Evolutionary conservation across 192 early-diverging fungal species (phyloP), one percentile per base, ranked within the genome.

Genomic region (Backusella morwellensis): DNA sequence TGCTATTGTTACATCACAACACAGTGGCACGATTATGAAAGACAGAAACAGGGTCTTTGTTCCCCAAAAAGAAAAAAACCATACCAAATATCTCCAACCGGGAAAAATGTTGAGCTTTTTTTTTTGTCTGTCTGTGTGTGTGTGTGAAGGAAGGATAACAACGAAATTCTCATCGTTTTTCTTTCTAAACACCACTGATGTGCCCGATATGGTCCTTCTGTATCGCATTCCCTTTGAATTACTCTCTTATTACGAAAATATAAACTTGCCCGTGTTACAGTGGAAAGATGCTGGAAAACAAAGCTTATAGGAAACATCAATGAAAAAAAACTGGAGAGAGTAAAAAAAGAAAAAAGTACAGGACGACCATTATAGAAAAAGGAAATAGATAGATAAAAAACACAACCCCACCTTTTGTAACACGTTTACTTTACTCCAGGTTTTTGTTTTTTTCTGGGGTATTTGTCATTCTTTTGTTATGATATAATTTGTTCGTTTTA

Each of bases 361-460:
- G 26, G 9, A 12, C 7, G 56, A 63, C 11, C 8, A 14, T 50
- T 7, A 29, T 63, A 12, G 56, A 63, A 63, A 63, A 63, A 63
- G 56, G 56, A 63, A 63, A 63, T 29, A 63, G 56, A 63, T 26
- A 14, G 23, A 29, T 12, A 63, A 63, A 63, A 63, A 63, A 63
- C 56, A 63, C 26, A 63, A 29, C 56, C 56, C 56, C 56, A 63
- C 56, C 26, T 63, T 63, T 63, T 63, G 56, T 63, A 63, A 63
- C 26, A 63, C 56, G 6, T 26, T 29, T 9, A 9, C 26, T 63
- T 26, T 63, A 23, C 56, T 63, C 56, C 56, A 63, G 56, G 56
- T 63, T 63, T 63, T 59, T 26, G 23, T 59, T 44, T 44, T 44
- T 50, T 50, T 50, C 47, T 50, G 47, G 47, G 47, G 47, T 50